Conservation (phyloP, 768 basidiomycete genomes). For the Galerina marginata region DNA sequence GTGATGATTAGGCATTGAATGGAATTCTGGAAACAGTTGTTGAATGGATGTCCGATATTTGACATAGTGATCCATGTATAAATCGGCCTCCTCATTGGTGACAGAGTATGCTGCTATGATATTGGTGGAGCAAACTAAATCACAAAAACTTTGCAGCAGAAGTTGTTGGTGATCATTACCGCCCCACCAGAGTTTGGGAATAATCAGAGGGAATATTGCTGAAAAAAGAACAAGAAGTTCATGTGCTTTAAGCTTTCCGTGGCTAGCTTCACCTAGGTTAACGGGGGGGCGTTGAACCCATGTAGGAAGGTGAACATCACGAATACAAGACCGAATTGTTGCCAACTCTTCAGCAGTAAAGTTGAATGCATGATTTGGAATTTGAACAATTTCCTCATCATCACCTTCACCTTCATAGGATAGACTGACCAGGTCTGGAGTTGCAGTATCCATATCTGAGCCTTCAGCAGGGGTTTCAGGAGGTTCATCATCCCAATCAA, state of each 20-base stretch:
- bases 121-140: constrained; percentile 32
- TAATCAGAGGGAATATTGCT: constrained; percentile 32
- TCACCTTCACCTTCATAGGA: no score
- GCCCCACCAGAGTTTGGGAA: constrained; percentile 34
- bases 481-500: no score
- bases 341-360: constrained; percentile 17
- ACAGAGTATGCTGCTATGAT: constrained; percentile 30
- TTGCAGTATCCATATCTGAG: no score
- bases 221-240: constrained; percentile 32
- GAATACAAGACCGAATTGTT: constrained; percentile 24
- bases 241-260: constrained; percentile 41
- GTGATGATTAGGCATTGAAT: constrained; percentile 37
- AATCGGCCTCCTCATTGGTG: constrained; percentile 25
- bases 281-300: constrained; percentile 30
- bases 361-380: constrained; percentile 6
- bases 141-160: constrained; percentile 25
- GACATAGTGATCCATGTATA: constrained; percentile 26
- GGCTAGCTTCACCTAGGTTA: constrained; percentile 35
- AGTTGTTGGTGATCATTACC: constrained; percentile 12
- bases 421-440: no score
- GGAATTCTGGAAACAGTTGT: constrained; percentile 24
- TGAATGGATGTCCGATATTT: constrained; percentile 25
- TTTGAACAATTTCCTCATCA: neutral
- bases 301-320: constrained; percentile 22
- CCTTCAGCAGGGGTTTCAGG: no score